Conservation (phyloP, 2,329 filamentous ascomycete genomes). For the Epichloe sylvatica region DNA sequence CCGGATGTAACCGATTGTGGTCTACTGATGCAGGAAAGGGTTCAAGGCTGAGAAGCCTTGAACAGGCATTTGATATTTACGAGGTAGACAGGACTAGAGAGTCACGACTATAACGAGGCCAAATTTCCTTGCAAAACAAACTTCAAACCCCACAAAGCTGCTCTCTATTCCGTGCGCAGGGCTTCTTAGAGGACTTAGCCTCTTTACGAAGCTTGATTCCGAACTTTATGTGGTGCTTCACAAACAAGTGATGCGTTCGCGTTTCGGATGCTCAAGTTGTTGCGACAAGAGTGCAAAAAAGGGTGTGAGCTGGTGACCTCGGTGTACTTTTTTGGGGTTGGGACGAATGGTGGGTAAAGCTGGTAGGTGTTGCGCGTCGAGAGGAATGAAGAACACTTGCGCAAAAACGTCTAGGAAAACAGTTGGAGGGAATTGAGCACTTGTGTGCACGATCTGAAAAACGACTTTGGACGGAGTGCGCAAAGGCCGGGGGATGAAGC, state of each 20-base stretch:
- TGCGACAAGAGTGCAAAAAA: not conserved
- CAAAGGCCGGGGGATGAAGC: not conserved
- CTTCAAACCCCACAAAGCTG: not conserved
- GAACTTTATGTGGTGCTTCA: not conserved
- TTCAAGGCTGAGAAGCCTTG: slow-evolving; percentile 14
- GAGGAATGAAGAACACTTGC: not conserved
- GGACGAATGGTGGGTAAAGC: not conserved
- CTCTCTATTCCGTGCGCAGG: slow-evolving; percentile 1
- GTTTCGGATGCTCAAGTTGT: not conserved
- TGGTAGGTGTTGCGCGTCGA: not conserved
- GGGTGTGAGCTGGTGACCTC: not conserved
- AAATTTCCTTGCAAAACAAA: slow-evolving; percentile 1
- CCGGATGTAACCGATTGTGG: slow-evolving; percentile 1
- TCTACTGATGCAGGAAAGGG: slow-evolving; percentile 17
- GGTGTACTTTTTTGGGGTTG: not conserved
- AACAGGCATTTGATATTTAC: slow-evolving; percentile 19
- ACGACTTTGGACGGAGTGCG: not conserved
- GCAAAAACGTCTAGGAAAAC: not conserved
- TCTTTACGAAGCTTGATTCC: not conserved
- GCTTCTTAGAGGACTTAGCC: not conserved
- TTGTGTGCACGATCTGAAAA: not conserved
- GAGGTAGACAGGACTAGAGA: slow-evolving; percentile 18
- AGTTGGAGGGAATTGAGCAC: not conserved
- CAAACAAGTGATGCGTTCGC: not conserved
- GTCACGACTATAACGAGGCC: slow-evolving; percentile 21